phyloP scores from a whole-genome alignment of 2,329 filamentous ascomycete species.

The Penicillium hordei region DNA sequence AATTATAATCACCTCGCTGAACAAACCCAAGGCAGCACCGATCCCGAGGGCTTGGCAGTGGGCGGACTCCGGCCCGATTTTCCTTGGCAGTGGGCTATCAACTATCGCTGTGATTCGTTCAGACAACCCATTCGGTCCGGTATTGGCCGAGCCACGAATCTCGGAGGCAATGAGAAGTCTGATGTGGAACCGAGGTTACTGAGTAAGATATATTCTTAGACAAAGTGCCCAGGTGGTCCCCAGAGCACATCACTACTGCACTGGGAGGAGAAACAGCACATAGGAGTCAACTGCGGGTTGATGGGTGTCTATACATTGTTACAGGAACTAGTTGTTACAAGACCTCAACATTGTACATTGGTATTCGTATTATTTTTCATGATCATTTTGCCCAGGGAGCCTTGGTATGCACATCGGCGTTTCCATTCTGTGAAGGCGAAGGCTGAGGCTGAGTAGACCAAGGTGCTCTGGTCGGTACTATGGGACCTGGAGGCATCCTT shows the following conservation, averaged over 20 bases:
- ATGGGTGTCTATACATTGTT: neutral
- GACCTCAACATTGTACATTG: neutral
- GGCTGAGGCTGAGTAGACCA: constrained; percentile 25
- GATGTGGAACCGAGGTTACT: neutral
- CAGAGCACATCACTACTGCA: neutral
- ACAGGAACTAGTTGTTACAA: neutral
- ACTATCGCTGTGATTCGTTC: constrained; percentile 1
- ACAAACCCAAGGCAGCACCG: constrained; percentile 8
- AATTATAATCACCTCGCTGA: neutral
- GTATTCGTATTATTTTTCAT: neutral
- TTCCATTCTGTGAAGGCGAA: constrained; percentile 17
- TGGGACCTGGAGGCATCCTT: constrained; percentile 29
- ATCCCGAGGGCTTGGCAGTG: constrained; percentile 14
- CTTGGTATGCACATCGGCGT: constrained; percentile 32
- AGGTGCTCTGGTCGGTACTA: constrained; percentile 36
- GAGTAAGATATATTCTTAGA: neutral
- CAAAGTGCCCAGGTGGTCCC: neutral
- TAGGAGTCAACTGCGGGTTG: no score
- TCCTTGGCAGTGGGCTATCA: constrained; percentile 12
- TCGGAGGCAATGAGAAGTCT: neutral
- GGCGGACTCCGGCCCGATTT: constrained; percentile 9
- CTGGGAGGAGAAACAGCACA: neutral
- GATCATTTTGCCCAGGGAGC: constrained; percentile 41
- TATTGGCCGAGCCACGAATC: neutral
- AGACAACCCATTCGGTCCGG: neutral